Evolutionary conservation across 1,139 yeast species (phyloP).

Genomic region (Suhomyces wounanorum): DNA sequence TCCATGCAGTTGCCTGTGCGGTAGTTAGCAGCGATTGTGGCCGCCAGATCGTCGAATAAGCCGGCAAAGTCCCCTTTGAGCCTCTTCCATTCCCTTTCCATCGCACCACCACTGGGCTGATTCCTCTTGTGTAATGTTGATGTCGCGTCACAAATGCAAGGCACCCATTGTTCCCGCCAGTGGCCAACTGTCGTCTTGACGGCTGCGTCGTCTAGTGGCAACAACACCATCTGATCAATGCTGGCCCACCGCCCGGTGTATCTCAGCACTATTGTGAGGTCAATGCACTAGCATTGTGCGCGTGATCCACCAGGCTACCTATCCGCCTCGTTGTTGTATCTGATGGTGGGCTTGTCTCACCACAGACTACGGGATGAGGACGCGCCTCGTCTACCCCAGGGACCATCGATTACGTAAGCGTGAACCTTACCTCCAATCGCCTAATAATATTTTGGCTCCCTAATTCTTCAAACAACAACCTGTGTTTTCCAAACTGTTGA

Average conservation of each 20-base stretch:
- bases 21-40: neutral
- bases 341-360: neutral
- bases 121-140: slow-evolving; percentile 5
- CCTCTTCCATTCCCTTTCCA: neutral
- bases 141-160: slow-evolving; percentile 3
- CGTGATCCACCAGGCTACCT: neutral
- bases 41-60: neutral
- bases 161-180: slow-evolving; percentile 6
- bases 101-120: slow-evolving; percentile 2
- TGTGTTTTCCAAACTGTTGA: neutral
- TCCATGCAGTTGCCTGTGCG: neutral
- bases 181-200: slow-evolving; percentile 7
- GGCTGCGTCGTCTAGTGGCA: slow-evolving; percentile 5
- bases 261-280: neutral
- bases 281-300: neutral
- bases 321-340: neutral
- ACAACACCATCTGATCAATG: neutral
- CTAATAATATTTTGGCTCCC: neutral
- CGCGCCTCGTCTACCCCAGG: neutral
- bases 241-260: neutral
- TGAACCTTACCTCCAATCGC: neutral
- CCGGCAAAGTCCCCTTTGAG: neutral
- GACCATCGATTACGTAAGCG: slow-evolving; percentile 1
- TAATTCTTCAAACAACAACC: neutral
- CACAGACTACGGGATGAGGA: neutral